Evolutionary conservation across 768 basidiomycete species (phyloP).

Genomic region (Tulasnella sp.): DNA sequence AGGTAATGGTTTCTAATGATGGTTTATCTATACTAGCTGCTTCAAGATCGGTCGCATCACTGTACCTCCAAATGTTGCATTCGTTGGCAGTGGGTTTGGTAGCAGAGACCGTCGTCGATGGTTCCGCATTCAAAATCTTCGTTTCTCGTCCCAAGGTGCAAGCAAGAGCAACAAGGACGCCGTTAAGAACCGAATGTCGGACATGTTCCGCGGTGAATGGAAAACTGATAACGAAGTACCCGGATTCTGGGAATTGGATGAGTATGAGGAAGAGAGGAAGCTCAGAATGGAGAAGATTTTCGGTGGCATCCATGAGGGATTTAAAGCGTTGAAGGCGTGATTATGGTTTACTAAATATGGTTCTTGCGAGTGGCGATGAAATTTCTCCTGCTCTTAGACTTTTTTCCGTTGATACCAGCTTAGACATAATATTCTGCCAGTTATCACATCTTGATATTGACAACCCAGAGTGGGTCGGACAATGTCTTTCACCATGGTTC

Average conservation of each 20-base stretch:
- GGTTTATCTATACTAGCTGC: constrained; percentile 9
- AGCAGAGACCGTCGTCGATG: constrained; percentile 11
- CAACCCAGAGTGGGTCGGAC: no score
- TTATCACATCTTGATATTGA: no score
- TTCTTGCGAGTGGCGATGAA: no score
- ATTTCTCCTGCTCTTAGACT: no score
- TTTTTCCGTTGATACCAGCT: no score
- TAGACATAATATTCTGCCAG: no score
- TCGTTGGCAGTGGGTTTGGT: constrained; percentile 16
- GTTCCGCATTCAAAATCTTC: constrained; percentile 17
- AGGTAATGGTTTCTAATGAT: neutral
- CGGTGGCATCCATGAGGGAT: constrained; percentile 1
- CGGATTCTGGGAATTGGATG: constrained; percentile 13
- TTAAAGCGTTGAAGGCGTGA: constrained; percentile 7
- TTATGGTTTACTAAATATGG: neutral
- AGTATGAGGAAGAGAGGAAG: constrained; percentile 14
- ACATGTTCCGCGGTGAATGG: constrained; percentile 16
- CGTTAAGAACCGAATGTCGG: constrained; percentile 11
- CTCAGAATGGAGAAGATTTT: constrained; percentile 7
- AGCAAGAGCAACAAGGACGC: constrained; percentile 1
- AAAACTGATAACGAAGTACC: constrained; percentile 12
- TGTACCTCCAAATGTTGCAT: constrained; percentile 16
- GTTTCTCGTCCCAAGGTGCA: neutral
- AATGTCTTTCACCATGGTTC: no score
- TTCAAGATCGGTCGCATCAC: constrained; percentile 18